These are phyloP conservation scores for Solanum arcanum DNA, from an alignment of 257 asterid species.

Conservation along the genomic window DNA sequence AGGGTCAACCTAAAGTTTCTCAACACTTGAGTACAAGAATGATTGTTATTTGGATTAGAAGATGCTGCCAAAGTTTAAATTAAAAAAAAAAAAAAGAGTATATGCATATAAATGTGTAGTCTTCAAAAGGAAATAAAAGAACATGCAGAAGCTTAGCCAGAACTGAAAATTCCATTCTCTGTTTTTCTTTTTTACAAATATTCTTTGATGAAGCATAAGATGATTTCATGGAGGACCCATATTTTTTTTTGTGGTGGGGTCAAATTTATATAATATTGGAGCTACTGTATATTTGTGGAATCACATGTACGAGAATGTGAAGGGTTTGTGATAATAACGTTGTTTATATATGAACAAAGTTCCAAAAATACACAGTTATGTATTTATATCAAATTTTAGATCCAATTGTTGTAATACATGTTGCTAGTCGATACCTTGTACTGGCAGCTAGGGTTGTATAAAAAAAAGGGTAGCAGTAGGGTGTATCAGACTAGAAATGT, in stretches of 20 bases:
- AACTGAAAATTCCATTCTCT: neutral
- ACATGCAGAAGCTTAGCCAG: neutral
- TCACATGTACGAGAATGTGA: neutral
- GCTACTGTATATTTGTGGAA: neutral
- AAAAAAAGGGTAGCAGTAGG: neutral
- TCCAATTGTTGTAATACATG: neutral
- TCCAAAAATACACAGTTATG: neutral
- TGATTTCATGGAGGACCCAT: neutral
- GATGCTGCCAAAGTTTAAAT: neutral
- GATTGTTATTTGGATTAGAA: neutral
- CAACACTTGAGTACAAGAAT: neutral
- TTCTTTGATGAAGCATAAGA: neutral
- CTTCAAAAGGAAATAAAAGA: neutral
- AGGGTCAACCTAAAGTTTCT: slow-evolving; percentile 3
- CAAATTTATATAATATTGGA: neutral
- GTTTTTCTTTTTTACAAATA: neutral
- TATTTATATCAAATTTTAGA: neutral
- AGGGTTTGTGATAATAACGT: neutral
- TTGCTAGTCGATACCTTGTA: neutral
- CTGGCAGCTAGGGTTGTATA: neutral
- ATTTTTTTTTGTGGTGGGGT: neutral
- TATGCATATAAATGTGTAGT: neutral
- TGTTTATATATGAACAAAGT: neutral
- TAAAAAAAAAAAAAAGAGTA: too few species aligned
- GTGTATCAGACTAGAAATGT: neutral